Evolutionary conservation across 75 land plant genomes (phyloP).

Genomic region (Sequoiadendron giganteum): DNA sequence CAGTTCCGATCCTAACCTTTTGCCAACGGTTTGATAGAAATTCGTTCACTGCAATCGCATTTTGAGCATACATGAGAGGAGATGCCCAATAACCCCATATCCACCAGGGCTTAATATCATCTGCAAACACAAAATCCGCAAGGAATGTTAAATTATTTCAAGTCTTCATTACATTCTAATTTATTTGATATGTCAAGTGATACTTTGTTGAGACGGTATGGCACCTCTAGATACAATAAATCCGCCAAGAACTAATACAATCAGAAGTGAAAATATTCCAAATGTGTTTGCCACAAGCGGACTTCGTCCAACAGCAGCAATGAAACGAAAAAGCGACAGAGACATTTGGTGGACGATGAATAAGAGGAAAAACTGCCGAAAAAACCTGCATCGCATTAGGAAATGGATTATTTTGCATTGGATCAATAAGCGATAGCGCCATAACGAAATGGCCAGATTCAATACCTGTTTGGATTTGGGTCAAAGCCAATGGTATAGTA

Average conservation of each 20-base stretch:
- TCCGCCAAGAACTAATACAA: slow-evolving; percentile 41
- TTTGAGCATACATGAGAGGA: slow-evolving; percentile 34
- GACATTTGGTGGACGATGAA: slow-evolving; percentile 42
- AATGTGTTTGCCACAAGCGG: slow-evolving; percentile 44
- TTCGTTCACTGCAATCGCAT: slow-evolving; percentile 32
- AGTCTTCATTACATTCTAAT: neutral
- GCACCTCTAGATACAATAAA: slow-evolving; percentile 41
- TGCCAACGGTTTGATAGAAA: slow-evolving; percentile 28
- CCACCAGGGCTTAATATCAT: slow-evolving; percentile 30
- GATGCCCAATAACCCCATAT: slow-evolving; percentile 42
- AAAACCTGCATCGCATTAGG: slow-evolving; percentile 37
- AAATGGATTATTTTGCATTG: neutral
- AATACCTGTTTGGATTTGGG: slow-evolving; percentile 46
- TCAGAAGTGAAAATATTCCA: slow-evolving; percentile 32
- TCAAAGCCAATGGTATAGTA: slow-evolving; percentile 55
- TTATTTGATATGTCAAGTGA: neutral
- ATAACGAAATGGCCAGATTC: too few species aligned
- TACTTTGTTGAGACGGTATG: neutral
- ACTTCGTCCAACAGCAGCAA: slow-evolving; percentile 35
- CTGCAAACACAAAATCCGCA: slow-evolving; percentile 7
- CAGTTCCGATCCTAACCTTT: slow-evolving; percentile 6
- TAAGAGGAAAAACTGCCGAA: slow-evolving; percentile 32
- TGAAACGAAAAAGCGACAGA: slow-evolving; percentile 39
- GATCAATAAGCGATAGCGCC: too few species aligned
- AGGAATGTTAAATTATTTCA: neutral